Conservation (phyloP, 176 grass and related monocot genomes). For the Zizania latifolia region DNA sequence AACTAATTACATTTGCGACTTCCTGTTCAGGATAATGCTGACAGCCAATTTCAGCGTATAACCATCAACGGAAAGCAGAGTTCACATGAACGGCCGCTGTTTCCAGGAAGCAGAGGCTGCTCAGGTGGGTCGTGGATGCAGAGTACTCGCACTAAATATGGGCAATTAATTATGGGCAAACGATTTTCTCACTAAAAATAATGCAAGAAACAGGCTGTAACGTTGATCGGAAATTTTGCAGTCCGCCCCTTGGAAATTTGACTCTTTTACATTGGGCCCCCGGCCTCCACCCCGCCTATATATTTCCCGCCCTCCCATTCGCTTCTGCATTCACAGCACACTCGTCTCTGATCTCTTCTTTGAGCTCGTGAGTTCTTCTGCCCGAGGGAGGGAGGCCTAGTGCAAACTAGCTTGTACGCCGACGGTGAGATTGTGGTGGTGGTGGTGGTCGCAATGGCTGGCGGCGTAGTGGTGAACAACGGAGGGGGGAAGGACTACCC, state of each 20-base stretch:
- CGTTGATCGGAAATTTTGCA: background rate
- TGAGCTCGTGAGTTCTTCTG: background rate
- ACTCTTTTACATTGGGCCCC: background rate
- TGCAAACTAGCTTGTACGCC: no score
- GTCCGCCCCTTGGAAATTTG: background rate
- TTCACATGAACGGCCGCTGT: conserved; percentile 13
- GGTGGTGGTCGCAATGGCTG: conserved; percentile 38
- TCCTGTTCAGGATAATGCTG: no score
- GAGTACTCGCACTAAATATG: conserved; percentile 24
- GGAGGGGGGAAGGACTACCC: conserved; percentile 69
- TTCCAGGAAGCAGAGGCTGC: conserved; percentile 27
- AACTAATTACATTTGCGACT: no score
- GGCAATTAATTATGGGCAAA: background rate
- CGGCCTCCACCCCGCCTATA: background rate
- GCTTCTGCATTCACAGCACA: background rate
- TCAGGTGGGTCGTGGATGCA: no score
- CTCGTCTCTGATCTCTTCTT: background rate
- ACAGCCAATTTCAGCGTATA: no score
- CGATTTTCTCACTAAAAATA: no score
- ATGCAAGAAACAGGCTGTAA: background rate
- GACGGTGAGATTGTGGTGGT: background rate
- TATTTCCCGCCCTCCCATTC: background rate
- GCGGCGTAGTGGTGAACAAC: conserved; percentile 50
- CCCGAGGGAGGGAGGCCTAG: no score
- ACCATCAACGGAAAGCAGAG: no score